Conservation (phyloP, 2,329 filamentous ascomycete species). For the Raffaelea arxii region DNA sequence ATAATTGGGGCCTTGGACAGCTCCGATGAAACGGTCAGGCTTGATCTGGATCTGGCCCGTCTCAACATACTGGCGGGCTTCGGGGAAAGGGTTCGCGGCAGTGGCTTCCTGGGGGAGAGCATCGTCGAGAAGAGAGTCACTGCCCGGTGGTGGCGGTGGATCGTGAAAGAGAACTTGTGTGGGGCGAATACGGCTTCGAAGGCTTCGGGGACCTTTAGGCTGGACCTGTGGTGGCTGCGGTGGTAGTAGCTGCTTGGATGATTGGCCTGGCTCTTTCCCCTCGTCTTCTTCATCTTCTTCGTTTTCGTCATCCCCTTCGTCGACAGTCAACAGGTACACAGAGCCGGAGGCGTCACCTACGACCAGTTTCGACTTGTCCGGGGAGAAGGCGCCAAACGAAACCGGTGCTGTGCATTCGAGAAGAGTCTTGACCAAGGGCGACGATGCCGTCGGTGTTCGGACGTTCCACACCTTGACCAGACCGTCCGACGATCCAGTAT, state of each 20-base stretch:
- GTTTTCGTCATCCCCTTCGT: slow-evolving; percentile 30
- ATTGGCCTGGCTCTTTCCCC: background rate
- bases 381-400: slow-evolving; percentile 48
- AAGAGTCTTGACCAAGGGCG: slow-evolving; percentile 43
- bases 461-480: slow-evolving; percentile 55
- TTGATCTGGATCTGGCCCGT: slow-evolving; percentile 30
- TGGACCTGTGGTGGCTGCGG: background rate
- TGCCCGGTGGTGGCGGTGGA: slow-evolving; percentile 27
- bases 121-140: background rate
- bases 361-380: slow-evolving; percentile 42
- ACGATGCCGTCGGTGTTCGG: slow-evolving; percentile 29
- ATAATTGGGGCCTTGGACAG: slow-evolving; percentile 47
- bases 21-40: slow-evolving; percentile 39
- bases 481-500: slow-evolving; percentile 55
- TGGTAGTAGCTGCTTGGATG: slow-evolving; percentile 4
- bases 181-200: slow-evolving; percentile 34
- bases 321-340: slow-evolving; percentile 43
- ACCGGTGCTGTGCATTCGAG: slow-evolving; percentile 47
- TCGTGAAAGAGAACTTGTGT: too few relatives aligned
- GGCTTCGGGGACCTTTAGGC: background rate
- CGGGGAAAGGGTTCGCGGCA: slow-evolving; percentile 1
- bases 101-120: background rate
- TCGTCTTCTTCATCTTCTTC: slow-evolving; percentile 7
- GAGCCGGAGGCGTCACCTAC: slow-evolving; percentile 54
- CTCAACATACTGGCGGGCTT: slow-evolving; percentile 25